Base-by-base conservation (phyloP, 768 basidiomycete species). In the Panaeolus cyanescens region DNA sequence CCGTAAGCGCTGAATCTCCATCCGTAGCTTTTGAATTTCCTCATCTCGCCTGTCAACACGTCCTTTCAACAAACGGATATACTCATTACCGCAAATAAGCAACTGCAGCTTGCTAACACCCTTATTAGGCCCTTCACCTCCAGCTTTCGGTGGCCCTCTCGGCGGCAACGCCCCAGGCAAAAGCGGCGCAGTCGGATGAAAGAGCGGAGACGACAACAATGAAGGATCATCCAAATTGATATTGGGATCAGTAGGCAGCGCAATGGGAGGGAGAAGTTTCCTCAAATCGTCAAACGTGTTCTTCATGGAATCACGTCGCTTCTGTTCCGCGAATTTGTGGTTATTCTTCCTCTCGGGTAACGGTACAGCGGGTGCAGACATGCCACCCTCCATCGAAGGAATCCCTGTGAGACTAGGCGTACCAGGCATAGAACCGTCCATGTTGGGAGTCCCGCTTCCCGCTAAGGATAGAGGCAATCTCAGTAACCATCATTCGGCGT, bases 291-390 rank as follows among this genome's bases (percentile, higher is more conserved):
- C 92, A 68, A 91, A 99, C 4, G 95, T 94, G 15, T 91, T 89
- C 78, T 99, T 99, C 62, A 99, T 86, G 42, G 93, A 95, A 75
- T 99, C 96, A 8, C 97, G 88, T 45, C 97, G 90, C 72, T 96
- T 95, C 73, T 99, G 97, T 75, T 99, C 97, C 5, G 97, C 97
- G 12, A 89, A 92, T 75, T 98, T 99, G 76, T 99, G 93, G 6
- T 92, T 92, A 30, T 89, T 89, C 73, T 93, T 93, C 61, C 86
- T 84, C 53, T 83, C 74, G 33, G 80, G 81, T 30, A 75, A 50
- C 9, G 45, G 45, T 5, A 50, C 45, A 15, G 25, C 45, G 45
- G 45, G 45, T 50, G 45, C 25, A 50, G 45, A 50, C 45, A 60
- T 60, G 54, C 58, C 58, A 10, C 62, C 54, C 22, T 58, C 56